These are phyloP conservation scores for Xerocomellus chrysenteron DNA, from an alignment of 768 basidiomycete genomes.

Conservation along the genomic window DNA sequence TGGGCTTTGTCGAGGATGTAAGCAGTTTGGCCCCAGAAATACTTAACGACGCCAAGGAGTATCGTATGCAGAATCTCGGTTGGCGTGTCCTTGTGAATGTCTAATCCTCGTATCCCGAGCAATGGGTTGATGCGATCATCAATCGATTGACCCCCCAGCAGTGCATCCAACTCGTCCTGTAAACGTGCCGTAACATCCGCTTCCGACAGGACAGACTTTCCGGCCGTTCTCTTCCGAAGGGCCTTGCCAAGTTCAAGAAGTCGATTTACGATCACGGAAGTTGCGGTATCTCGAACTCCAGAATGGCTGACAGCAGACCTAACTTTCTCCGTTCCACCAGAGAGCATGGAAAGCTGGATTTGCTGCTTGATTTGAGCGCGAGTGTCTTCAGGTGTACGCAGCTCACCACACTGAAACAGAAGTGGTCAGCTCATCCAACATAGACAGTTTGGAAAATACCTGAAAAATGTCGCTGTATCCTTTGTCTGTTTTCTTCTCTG, in stretches of 20 bases:
- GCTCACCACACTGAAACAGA: background rate
- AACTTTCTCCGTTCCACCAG: constrained; percentile 9
- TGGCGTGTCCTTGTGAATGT: constrained; percentile 33
- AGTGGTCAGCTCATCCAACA: background rate
- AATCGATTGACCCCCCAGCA: background rate
- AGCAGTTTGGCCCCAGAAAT: constrained; percentile 28
- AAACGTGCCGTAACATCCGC: background rate
- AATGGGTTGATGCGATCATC: constrained; percentile 11
- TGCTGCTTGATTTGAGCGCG: background rate
- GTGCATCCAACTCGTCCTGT: background rate
- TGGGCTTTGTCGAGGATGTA: constrained; percentile 24
- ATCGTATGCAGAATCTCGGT: constrained; percentile 35
- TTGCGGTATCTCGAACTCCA: constrained; percentile 31
- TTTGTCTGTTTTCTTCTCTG: constrained; percentile 20
- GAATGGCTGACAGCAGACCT: constrained; percentile 33
- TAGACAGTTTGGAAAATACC: background rate
- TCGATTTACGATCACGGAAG: constrained; percentile 32
- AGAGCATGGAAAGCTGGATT: background rate
- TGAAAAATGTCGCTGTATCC: constrained; percentile 25
- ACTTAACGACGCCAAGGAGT: constrained; percentile 35
- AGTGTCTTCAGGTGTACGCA: constrained; percentile 2
- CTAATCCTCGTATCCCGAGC: constrained; percentile 18
- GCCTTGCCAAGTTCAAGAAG: constrained; percentile 30
- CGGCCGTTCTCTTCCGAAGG: background rate
- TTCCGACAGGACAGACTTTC: background rate